Conservation (phyloP, 139 green algal genomes). For the Ettlia oleoabundans region DNA sequence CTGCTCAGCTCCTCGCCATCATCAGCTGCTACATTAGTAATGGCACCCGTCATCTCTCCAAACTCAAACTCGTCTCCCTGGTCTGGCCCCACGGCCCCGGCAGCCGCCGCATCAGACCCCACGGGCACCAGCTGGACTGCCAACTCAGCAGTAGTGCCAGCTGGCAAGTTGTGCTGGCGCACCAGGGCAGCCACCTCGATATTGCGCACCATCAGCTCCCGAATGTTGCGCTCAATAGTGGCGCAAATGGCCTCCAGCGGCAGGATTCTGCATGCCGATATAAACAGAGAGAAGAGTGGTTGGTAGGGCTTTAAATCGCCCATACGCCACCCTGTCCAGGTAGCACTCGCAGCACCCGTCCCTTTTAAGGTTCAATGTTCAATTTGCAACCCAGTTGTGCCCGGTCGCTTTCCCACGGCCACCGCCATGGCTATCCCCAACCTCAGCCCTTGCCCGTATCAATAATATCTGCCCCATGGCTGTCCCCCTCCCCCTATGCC, state of each 20-base stretch:
- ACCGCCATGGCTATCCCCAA: no score
- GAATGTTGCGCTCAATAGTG: constrained; percentile 49
- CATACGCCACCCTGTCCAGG: no score
- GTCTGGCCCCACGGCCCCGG: neutral
- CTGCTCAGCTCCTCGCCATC: neutral
- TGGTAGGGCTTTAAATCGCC: no score
- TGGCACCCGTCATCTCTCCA: constrained; percentile 29
- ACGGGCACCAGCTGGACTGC: neutral
- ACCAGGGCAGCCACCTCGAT: neutral
- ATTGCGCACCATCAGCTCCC: constrained; percentile 29
- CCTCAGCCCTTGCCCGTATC: no score
- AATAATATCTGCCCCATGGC: no score
- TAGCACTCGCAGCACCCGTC: no score
- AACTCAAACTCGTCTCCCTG: constrained; percentile 7
- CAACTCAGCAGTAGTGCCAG: neutral
- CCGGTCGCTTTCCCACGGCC: no score
- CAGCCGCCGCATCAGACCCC: neutral
- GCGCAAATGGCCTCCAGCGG: constrained; percentile 44
- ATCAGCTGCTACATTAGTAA: neutral
- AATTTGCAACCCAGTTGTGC: no score
- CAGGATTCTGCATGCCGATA: constrained; percentile 44
- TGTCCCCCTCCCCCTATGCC: neutral
- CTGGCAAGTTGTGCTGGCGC: neutral
- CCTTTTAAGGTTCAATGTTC: no score
- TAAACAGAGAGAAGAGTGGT: no score